phyloP scores from a whole-genome alignment of 2,329 filamentous ascomycete species.

The Arthroderma uncinatum region DNA sequence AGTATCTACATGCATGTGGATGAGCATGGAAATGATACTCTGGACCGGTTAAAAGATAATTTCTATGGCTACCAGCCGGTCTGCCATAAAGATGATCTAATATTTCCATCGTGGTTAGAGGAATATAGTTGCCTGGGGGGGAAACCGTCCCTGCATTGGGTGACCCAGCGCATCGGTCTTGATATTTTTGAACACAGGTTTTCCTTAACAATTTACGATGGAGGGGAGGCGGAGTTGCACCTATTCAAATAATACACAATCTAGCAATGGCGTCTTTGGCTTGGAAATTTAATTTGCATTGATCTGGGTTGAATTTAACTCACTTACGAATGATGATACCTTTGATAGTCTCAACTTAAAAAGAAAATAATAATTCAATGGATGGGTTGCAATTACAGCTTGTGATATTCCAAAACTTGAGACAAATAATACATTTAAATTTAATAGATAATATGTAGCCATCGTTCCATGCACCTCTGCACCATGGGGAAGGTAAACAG shows the following conservation, averaged over 20 bases:
- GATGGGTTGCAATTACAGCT: neutral
- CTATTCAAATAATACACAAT: neutral
- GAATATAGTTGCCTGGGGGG: too few relatives aligned
- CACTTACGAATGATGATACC: neutral
- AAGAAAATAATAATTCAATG: neutral
- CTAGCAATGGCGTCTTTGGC: neutral
- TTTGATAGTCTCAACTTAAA: neutral
- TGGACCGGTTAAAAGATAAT: too few relatives aligned
- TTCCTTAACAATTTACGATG: neutral
- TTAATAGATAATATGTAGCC: conserved; percentile 31
- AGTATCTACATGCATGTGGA: too few relatives aligned
- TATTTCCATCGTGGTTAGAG: too few relatives aligned
- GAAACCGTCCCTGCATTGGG: neutral
- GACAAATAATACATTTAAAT: conserved; percentile 28
- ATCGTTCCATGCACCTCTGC: conserved; percentile 39
- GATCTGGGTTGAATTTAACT: neutral
- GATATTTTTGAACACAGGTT: neutral
- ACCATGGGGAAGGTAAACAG: conserved; percentile 29
- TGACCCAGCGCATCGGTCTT: too few relatives aligned
- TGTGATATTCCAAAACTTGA: neutral
- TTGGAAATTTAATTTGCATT: neutral
- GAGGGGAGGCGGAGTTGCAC: neutral
- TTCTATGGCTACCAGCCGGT: too few relatives aligned
- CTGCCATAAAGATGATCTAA: too few relatives aligned
- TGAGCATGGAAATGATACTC: too few relatives aligned